phyloP scores from a whole-genome alignment of 2,329 filamentous ascomycete species.

The Trichoderma oligosporum region DNA sequence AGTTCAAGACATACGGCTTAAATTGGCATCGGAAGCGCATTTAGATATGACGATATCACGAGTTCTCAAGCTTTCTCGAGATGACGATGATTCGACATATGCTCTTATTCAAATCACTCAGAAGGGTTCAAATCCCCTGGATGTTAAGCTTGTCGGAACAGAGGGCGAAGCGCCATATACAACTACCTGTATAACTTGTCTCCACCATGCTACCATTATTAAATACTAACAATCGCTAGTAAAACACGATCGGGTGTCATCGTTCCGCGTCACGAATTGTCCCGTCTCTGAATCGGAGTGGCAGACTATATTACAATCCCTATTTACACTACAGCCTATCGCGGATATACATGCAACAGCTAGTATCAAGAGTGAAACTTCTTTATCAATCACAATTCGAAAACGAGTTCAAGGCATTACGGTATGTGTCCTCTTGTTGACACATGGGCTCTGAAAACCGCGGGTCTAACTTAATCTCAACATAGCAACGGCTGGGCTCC shows the following conservation, averaged over 20 bases:
- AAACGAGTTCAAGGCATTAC: slow-evolving; percentile 66
- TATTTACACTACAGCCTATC: slow-evolving; percentile 51
- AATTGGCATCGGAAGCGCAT: neutral
- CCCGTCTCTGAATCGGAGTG: slow-evolving; percentile 62
- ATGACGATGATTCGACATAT: slow-evolving; percentile 48
- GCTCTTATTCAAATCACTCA: slow-evolving; percentile 59
- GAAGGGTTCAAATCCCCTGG: slow-evolving; percentile 50
- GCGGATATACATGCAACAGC: slow-evolving; percentile 58
- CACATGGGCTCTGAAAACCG: neutral
- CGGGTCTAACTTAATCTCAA: slow-evolving; percentile 48
- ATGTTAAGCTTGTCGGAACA: slow-evolving; percentile 65
- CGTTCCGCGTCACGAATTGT: slow-evolving; percentile 51
- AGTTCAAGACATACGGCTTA: no score
- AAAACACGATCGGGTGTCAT: slow-evolving; percentile 52
- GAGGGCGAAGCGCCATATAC: slow-evolving; percentile 61
- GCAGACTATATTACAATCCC: slow-evolving; percentile 55
- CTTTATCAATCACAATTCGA: slow-evolving; percentile 59
- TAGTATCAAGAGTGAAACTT: slow-evolving; percentile 49
- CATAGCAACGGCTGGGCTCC: slow-evolving; percentile 67
- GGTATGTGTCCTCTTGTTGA: slow-evolving; percentile 41
- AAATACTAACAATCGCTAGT: slow-evolving; percentile 37
- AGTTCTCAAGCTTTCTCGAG: slow-evolving; percentile 58
- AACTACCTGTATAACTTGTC: slow-evolving; percentile 47
- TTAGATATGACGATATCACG: slow-evolving; percentile 28
- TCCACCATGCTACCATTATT: neutral